Conservation (phyloP, 371 early-diverging fungal species). For the Syncephalastrum contaminatum region DNA sequence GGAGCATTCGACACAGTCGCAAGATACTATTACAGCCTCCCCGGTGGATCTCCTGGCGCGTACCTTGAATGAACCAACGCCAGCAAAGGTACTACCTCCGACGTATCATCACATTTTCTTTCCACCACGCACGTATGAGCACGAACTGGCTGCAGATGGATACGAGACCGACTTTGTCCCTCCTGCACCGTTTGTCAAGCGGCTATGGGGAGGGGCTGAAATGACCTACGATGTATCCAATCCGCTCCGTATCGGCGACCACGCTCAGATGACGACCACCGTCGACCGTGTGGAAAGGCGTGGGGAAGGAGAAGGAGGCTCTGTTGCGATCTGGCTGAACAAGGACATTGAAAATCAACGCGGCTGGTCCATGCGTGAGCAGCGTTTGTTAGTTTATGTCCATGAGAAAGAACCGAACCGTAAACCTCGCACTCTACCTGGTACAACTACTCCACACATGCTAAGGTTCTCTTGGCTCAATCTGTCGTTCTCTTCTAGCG, state of each 20-base stretch:
- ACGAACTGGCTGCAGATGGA: slow-evolving; percentile 74
- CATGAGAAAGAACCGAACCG: too few relatives aligned
- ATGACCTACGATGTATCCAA: slow-evolving; percentile 59
- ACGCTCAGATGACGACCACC: slow-evolving; percentile 53
- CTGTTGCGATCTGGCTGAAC: slow-evolving; percentile 70
- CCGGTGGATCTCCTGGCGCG: slow-evolving; percentile 29
- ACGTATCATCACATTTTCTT: slow-evolving; percentile 65
- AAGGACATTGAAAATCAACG: slow-evolving; percentile 60
- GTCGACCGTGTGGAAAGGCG: slow-evolving; percentile 55
- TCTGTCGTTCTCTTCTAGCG: background rate
- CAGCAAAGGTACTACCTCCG: slow-evolving; percentile 69
- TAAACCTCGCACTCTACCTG: background rate
- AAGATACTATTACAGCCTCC: slow-evolving; percentile 32
- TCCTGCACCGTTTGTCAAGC: slow-evolving; percentile 71
- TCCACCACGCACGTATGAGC: slow-evolving; percentile 67
- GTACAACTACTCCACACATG: background rate
- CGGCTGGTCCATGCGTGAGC: slow-evolving; percentile 71
- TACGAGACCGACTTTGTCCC: slow-evolving; percentile 75
- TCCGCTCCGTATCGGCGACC: slow-evolving; percentile 62
- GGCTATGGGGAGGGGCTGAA: slow-evolving; percentile 88
- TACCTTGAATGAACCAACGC: slow-evolving; percentile 24
- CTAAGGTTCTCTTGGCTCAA: slow-evolving; percentile 5
- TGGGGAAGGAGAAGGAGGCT: slow-evolving; percentile 50
- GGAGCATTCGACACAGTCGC: too few relatives aligned
- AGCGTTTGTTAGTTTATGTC: slow-evolving; percentile 69